phyloP scores from a whole-genome alignment of 371 early-diverging fungal species.

The Haplosporangium sp. region DNA sequence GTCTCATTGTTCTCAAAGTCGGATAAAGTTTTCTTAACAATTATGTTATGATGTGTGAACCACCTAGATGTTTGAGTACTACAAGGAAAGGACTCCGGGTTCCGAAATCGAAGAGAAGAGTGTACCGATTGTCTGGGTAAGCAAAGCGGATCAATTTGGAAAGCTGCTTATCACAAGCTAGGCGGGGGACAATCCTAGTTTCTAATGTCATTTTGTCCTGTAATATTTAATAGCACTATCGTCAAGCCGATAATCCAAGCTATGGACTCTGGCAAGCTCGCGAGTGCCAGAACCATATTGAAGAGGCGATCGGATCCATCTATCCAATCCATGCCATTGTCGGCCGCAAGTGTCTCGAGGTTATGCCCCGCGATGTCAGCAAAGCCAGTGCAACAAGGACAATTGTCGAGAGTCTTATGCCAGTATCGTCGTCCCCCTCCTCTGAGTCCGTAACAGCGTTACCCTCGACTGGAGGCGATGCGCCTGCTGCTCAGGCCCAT shows the following conservation, averaged over 20 bases:
- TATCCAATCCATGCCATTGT: constrained; percentile 89
- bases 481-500: constrained; percentile 25
- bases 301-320: constrained; percentile 83
- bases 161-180: not conserved
- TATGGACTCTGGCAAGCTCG: constrained; percentile 89
- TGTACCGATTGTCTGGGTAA: constrained; percentile 77
- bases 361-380: constrained; percentile 74
- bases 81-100: constrained; percentile 91
- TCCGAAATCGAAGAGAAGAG: constrained; percentile 85
- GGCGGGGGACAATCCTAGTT: not conserved
- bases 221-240: constrained; percentile 67
- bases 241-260: constrained; percentile 73
- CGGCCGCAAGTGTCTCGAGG: constrained; percentile 95
- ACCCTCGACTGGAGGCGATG: no score
- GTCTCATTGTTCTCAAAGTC: no score
- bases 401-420: constrained; percentile 60
- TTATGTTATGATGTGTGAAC: not conserved
- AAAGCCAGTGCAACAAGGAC: constrained; percentile 71
- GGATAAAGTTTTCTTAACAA: no score
- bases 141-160: not conserved
- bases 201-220: not conserved
- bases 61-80: constrained; percentile 83
- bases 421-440: constrained; percentile 65
- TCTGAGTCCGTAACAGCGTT: constrained; percentile 20
- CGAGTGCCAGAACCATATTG: constrained; percentile 92